Evolutionary conservation across 768 basidiomycete genomes (phyloP).

Genomic region (Hypholoma sublateritium): DNA sequence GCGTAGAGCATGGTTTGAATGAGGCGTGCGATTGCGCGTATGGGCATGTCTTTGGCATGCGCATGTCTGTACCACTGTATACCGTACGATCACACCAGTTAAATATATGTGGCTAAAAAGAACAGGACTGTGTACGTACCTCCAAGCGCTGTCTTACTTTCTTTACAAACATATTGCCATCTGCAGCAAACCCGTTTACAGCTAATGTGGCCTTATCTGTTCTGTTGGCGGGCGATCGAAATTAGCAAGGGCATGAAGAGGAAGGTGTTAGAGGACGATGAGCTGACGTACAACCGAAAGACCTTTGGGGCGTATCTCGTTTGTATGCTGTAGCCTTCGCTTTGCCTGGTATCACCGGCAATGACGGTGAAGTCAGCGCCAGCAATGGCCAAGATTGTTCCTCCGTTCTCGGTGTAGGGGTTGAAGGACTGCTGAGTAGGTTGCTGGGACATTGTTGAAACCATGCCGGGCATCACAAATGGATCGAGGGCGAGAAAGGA

Average conservation of each 20-base stretch:
- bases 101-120: not conserved
- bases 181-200: slow-evolving; percentile 96
- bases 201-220: slow-evolving; percentile 92
- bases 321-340: slow-evolving; percentile 97
- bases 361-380: slow-evolving; percentile 93
- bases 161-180: slow-evolving; percentile 98
- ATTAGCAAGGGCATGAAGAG: slow-evolving; percentile 6
- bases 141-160: slow-evolving; percentile 93
- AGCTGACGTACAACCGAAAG: slow-evolving; percentile 74
- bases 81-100: slow-evolving; percentile 5
- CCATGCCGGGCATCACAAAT: slow-evolving; percentile 35
- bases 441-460: slow-evolving; percentile 30
- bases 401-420: slow-evolving; percentile 92
- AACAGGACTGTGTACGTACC: slow-evolving; percentile 45
- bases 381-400: slow-evolving; percentile 94
- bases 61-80: slow-evolving; percentile 95
- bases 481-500: slow-evolving; percentile 12
- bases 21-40: slow-evolving; percentile 93
- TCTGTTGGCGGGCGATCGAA: slow-evolving; percentile 38
- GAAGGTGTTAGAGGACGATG: not conserved
- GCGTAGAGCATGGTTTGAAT: slow-evolving; percentile 98
- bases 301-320: slow-evolving; percentile 97
- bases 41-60: slow-evolving; percentile 96
- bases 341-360: slow-evolving; percentile 95
- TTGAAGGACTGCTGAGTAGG: slow-evolving; percentile 66